phyloP scores from a whole-genome alignment of 331 rosid species.

The Acacia concinna region DNA sequence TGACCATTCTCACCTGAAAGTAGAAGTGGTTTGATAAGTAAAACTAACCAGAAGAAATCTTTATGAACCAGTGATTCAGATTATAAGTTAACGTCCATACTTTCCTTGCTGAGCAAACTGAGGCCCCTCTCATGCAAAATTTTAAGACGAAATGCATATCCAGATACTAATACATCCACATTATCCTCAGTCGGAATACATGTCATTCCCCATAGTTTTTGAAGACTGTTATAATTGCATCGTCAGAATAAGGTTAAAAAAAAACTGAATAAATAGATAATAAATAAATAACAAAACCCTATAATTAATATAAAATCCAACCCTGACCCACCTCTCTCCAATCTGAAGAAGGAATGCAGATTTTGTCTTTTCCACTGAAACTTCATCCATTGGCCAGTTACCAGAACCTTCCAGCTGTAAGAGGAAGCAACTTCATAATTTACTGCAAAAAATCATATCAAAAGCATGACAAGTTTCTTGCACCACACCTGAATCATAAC shows the following conservation, averaged over 20 bases:
- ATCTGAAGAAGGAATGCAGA: conserved; percentile 87
- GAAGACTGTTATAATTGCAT: conserved; percentile 66
- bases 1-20: conserved; percentile 59
- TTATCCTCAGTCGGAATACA: conserved; percentile 75
- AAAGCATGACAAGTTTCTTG: conserved; percentile 17
- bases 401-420: conserved; percentile 95
- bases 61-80: conserved; percentile 28
- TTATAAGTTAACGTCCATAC: conserved; percentile 48
- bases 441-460: conserved; percentile 10
- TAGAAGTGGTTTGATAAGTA: conserved; percentile 30
- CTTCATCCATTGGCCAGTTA: conserved; percentile 95
- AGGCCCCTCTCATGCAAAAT: conserved; percentile 95
- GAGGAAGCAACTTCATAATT: conserved; percentile 33
- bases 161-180: conserved; percentile 75
- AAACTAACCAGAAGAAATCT: conserved; percentile 9
- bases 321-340: conserved; percentile 69
- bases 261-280: neutral
- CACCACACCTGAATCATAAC: conserved; percentile 88
- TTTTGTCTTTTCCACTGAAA: conserved; percentile 83
- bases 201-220: conserved; percentile 69
- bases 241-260: conserved; percentile 32
- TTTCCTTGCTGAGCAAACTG: conserved; percentile 58
- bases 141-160: conserved; percentile 93
- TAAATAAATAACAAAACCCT: neutral
- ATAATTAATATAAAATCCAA: conserved; percentile 16